Evolutionary conservation across 345 rosid species (phyloP).

Genomic region (Acer yangbiense): DNA sequence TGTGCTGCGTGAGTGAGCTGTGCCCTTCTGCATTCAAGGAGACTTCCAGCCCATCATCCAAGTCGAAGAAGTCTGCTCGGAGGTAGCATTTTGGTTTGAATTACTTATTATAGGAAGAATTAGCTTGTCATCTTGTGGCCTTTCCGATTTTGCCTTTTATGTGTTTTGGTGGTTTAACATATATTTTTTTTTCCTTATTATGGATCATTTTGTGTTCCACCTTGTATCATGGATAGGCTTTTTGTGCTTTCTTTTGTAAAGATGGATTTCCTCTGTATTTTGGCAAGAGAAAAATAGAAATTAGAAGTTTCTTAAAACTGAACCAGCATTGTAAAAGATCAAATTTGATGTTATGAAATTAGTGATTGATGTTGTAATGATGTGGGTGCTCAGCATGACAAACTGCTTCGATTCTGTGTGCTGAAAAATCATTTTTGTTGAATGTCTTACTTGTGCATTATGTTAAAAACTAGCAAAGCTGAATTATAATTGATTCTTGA

Average conservation of each 20-base stretch:
- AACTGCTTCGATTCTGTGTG: neutral
- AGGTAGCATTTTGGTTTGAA: conserved; percentile 33
- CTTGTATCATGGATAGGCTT: neutral
- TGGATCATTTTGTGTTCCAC: neutral
- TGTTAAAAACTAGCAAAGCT: neutral
- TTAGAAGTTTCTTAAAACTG: no score
- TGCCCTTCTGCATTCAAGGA: conserved; percentile 96
- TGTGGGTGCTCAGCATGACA: neutral
- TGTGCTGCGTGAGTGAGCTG: conserved; percentile 54
- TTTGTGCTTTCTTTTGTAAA: neutral
- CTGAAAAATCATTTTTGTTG: neutral
- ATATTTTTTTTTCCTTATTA: neutral
- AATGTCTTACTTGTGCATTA: neutral
- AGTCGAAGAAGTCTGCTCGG: conserved; percentile 42
- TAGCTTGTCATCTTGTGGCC: neutral
- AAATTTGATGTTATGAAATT: no score
- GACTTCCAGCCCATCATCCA: conserved; percentile 48
- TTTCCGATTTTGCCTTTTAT: neutral
- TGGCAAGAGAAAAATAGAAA: no score
- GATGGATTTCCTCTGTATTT: neutral
- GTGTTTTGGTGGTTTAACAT: neutral
- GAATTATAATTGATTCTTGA: no score
- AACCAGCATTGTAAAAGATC: neutral
- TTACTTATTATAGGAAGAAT: neutral
- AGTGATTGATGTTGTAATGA: neutral